Evolutionary conservation across 2,329 filamentous ascomycete genomes (phyloP), one percentile per base, ranked within the genome.

Genomic region (Trichoderma breve): DNA sequence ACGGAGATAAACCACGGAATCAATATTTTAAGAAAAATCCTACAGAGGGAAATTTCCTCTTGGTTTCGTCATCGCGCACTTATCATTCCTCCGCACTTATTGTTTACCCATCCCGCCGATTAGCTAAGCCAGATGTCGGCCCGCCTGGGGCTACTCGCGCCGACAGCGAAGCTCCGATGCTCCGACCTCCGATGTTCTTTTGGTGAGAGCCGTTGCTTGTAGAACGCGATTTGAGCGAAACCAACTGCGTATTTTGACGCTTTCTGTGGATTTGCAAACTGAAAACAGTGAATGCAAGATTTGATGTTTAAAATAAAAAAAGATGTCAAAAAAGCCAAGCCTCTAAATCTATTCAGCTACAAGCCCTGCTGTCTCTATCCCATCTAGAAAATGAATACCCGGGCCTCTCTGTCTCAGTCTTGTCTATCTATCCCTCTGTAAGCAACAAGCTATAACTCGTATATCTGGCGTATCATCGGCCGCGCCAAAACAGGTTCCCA

Each of bases 101-200:
- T 28, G 36, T 18, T 18, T 39, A 18, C 12, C 36, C 43, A 51
- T 51, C n/a, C n/a, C 24, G 26, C 51, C 64, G 51, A 67, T 67
- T 67, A 67, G 9, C 32, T 67, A 58, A 67, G 64, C 64, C 7
- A 12, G 15, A 39, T 39, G 15, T 67, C 64, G 64, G 64, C 51
- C 51, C 64, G 51, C 32, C n/a, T 11, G 15, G 11, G 24, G 34
- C 32, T 14, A 6, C 11, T 64, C 61, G 61, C 61, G 61, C 61
- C 61, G 61, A 64, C 14, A 18, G 11, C 32, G 18, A 36, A 26
- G 15, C 21, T 26, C 64, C 64, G 11, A 57, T 28, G 51, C 32
- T 32, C 64, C 64, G 64, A 67, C 51, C 63, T 11, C 63, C 63
- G 63, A 34, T 55, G 1, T n/a, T 47, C 0, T 3, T 39, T n/a